Base-by-base conservation (phyloP, 352 stramenopile genomes). In the Pythium dissotocum region DNA sequence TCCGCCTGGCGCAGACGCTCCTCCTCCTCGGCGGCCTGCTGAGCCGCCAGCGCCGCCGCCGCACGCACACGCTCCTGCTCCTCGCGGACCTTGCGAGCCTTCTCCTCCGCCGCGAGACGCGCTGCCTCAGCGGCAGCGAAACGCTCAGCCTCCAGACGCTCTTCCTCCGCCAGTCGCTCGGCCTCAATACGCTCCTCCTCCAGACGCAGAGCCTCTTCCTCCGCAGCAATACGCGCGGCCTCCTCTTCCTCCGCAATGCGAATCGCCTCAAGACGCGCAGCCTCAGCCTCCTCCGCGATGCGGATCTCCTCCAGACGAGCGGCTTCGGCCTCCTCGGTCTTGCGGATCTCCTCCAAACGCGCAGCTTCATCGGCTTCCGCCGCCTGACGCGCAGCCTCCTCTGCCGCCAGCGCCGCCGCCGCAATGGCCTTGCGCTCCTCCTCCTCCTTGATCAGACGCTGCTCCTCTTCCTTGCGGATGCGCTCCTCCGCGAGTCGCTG, bases 1-100 rank as follows among this genome's bases (percentile, higher is more conserved):
- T 73, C 78, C 61, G 83, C 74, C 26, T 78, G 74, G 1, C 73
- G 79, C 16, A 75, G 72, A 26, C 77, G 80, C 57, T 91, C 82
- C 7, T 77, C 82, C 42, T 89, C 72, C 12, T 85, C 72, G 9
- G 79, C 62, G 1, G 71, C 75, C 0, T 57, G 65, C 55, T 88
- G 76, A 2, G 76, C 77, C 36, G 76, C 79, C 7, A 79, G 52
- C 6, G 79, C 78, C 1, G 77, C 78, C 12, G 82, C 79, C 4
- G 79, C 79, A 5, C 78, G 68, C 18, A 75, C 80, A 4, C 79
- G 77, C 53, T 92, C 82, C 4, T 70, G 71, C 44, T 76, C 64
- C 26, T 72, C 65, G 14, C 66, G 68, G n/a, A 65, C 55, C 61
- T 77, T 48, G 44, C 74, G 70, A 21, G 63, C 71, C 53, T 65